Percentiles rank a stretch among this genome's conserved stretches.
Evolutionary conservation across 805 yeast species (phyloP).

Genomic region (Nakazawaea anatomiae): DNA sequence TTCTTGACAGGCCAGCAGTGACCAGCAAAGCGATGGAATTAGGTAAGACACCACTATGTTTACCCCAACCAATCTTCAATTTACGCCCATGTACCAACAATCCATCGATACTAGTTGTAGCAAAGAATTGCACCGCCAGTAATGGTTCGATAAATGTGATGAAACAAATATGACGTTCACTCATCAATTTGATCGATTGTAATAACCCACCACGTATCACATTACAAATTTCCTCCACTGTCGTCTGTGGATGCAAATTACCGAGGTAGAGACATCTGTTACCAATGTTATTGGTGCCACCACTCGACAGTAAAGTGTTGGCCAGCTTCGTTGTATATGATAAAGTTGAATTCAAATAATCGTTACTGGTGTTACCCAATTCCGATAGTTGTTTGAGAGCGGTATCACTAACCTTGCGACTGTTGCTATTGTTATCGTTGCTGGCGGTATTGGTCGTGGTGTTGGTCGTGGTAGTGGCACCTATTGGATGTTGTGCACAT

Average conservation of each 20-base stretch:
- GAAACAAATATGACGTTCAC: constrained; percentile 88
- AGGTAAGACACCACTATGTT: constrained; percentile 88
- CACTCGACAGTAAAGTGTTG: constrained; percentile 47
- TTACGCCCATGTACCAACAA: constrained; percentile 78
- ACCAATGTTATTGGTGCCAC: constrained; percentile 88
- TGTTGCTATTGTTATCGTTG: too few species aligned
- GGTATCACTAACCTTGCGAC: too few species aligned
- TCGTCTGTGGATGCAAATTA: constrained; percentile 80
- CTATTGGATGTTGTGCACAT: constrained; percentile 71
- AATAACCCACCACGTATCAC: constrained; percentile 93
- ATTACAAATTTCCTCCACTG: constrained; percentile 90
- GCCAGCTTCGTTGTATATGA: constrained; percentile 3
- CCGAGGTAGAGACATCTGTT: constrained; percentile 92
- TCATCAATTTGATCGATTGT: constrained; percentile 73
- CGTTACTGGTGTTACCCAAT: constrained; percentile 81
- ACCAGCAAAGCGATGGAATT: constrained; percentile 86
- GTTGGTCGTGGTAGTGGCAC: constrained; percentile 23
- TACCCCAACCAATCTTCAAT: constrained; percentile 96
- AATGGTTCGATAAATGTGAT: constrained; percentile 94
- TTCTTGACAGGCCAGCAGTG: constrained; percentile 89
- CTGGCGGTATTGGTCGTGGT: too few species aligned
- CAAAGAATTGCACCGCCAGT: constrained; percentile 96
- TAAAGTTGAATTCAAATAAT: constrained; percentile 10
- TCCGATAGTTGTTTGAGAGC: constrained; percentile 43
- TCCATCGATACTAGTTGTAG: constrained; percentile 88